phyloP scores from a whole-genome alignment of 768 basidiomycete genomes.

The Suillus ampliporus region DNA sequence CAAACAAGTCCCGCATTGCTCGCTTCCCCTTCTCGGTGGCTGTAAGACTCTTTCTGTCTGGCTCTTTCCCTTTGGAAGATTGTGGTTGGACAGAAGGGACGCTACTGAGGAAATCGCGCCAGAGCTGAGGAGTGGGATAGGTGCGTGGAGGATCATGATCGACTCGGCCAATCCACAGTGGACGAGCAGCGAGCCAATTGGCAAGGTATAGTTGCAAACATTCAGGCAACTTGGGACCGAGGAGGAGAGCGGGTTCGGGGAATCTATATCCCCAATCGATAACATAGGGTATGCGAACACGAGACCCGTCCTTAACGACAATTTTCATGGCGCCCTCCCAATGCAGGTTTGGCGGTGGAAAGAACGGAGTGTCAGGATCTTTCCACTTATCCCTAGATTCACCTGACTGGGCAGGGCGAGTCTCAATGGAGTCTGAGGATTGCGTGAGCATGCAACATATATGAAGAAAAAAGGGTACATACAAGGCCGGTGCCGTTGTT shows the following conservation, averaged over 20 bases:
- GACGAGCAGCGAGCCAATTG: slow-evolving; percentile 9
- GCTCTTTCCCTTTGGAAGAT: not conserved
- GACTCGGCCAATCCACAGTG: not conserved
- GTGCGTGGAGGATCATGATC: not conserved
- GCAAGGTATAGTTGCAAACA: not conserved
- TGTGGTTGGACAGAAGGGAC: not conserved
- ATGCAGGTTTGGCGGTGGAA: not conserved
- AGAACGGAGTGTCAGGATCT: not conserved
- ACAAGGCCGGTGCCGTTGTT: not conserved
- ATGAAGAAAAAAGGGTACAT: not conserved
- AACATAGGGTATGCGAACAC: not conserved
- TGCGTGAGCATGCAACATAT: not conserved
- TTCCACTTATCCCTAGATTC: slow-evolving; percentile 5
- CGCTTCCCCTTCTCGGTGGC: not conserved
- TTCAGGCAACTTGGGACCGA: not conserved
- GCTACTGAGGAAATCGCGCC: slow-evolving; percentile 4
- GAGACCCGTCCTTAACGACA: not conserved
- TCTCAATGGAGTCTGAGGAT: not conserved
- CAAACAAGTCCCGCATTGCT: slow-evolving; percentile 7
- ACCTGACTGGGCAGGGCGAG: not conserved
- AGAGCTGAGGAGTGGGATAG: slow-evolving; percentile 8
- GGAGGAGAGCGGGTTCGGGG: not conserved
- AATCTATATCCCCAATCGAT: slow-evolving; percentile 4
- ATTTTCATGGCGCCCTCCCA: slow-evolving; percentile 4
- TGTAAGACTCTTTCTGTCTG: not conserved